Evolutionary conservation across 2,329 filamentous ascomycete genomes (phyloP).

Genomic region (Hypoxylon sp.): DNA sequence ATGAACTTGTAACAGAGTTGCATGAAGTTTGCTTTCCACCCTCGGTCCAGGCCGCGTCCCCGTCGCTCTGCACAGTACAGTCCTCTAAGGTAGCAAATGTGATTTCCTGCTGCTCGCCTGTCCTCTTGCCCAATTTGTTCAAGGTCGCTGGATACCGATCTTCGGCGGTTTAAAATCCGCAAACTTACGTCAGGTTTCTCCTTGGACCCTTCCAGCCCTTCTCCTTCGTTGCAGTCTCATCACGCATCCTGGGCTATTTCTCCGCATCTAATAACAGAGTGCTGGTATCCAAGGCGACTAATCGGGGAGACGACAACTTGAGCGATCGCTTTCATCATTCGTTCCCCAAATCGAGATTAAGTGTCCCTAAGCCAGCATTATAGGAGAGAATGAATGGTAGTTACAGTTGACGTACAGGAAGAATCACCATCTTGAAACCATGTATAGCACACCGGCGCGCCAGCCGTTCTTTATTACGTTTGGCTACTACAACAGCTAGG

Average conservation of each 20-base stretch:
- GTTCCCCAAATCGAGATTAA: slow-evolving; percentile 27
- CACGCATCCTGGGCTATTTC: slow-evolving; percentile 26
- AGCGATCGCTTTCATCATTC: slow-evolving; percentile 38
- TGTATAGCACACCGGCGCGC: slow-evolving; percentile 32
- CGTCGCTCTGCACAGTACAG: slow-evolving; percentile 20
- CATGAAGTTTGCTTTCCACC: slow-evolving; percentile 17
- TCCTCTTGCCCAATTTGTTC: slow-evolving; percentile 46
- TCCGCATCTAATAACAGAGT: slow-evolving; percentile 32
- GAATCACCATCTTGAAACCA: slow-evolving; percentile 30
- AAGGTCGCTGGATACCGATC: slow-evolving; percentile 42
- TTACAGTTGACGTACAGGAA: slow-evolving; percentile 34
- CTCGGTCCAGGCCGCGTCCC: neutral
- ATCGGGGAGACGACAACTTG: slow-evolving; percentile 20
- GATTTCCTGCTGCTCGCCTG: slow-evolving; percentile 39
- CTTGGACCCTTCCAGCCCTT: slow-evolving; percentile 39
- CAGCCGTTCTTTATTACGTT: slow-evolving; percentile 41
- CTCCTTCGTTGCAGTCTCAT: slow-evolving; percentile 30
- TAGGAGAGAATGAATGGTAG: slow-evolving; percentile 11
- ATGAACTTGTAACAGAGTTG: slow-evolving; percentile 20
- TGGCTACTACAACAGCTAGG: slow-evolving; percentile 29
- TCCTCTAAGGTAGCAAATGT: neutral
- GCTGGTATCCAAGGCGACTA: slow-evolving; percentile 3
- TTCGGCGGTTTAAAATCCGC: slow-evolving; percentile 42
- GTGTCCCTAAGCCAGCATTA: slow-evolving; percentile 18
- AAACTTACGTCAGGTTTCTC: slow-evolving; percentile 45